Percentiles rank a stretch among this genome's conserved stretches.
Conservation (phyloP, 2,329 filamentous ascomycete genomes). For the Alternaria longipes region DNA sequence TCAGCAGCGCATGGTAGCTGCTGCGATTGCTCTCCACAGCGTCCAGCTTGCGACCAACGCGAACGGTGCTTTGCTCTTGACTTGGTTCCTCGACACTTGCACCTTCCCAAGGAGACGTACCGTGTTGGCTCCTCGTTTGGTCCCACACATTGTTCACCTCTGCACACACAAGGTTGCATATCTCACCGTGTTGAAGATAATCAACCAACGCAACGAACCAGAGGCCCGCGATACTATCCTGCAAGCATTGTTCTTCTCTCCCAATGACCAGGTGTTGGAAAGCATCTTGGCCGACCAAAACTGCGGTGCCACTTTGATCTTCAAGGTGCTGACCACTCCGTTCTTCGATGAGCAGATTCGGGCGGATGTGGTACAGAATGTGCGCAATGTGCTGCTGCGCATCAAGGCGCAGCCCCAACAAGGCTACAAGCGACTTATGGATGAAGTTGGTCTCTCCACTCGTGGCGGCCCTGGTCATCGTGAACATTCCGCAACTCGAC, state of each 20-base stretch:
- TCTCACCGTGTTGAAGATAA: slow-evolving; percentile 94
- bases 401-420: slow-evolving; percentile 94
- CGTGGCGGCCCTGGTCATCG: slow-evolving; percentile 54
- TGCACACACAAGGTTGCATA: slow-evolving; percentile 99
- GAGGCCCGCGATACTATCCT: slow-evolving; percentile 91
- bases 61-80: slow-evolving; percentile 91
- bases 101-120: slow-evolving; percentile 91
- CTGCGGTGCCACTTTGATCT: slow-evolving; percentile 94
- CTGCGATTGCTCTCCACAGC: slow-evolving; percentile 94
- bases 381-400: slow-evolving; percentile 85
- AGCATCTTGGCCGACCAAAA: slow-evolving; percentile 90
- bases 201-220: slow-evolving; percentile 95
- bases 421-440: slow-evolving; percentile 98
- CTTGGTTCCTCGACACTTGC: slow-evolving; percentile 98
- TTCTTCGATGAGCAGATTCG: slow-evolving; percentile 96
- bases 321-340: slow-evolving; percentile 96
- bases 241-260: slow-evolving; percentile 90
- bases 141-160: slow-evolving; percentile 91
- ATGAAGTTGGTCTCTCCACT: slow-evolving; percentile 89
- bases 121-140: slow-evolving; percentile 88
- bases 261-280: slow-evolving; percentile 85
- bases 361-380: slow-evolving; percentile 86
- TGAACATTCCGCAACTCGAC: slow-evolving; percentile 49
- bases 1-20: slow-evolving; percentile 93
- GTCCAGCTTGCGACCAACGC: slow-evolving; percentile 96